Evolutionary conservation across 352 stramenopile genomes (phyloP), one percentile per base, ranked within the genome.

Genomic region (Thalassiosira oceanica): DNA sequence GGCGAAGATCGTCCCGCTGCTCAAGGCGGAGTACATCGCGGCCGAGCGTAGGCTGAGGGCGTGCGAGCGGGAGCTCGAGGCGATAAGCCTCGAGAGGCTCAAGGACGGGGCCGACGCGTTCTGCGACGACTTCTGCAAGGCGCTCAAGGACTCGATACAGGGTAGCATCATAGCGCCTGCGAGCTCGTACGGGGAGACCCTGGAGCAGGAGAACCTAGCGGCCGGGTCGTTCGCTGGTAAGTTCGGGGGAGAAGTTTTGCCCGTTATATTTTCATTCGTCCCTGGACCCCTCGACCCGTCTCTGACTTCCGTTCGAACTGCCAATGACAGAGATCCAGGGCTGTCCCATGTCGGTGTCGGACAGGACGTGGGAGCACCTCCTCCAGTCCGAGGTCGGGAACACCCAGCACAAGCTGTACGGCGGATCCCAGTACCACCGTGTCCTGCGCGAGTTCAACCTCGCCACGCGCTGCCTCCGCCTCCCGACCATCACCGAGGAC

Each of bases 351-450:
- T 74, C 74, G 52, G 74, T 87, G 8, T 80, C 74, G 15, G 74
- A 84, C 44, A 29, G 78, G 45, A 83, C 65, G 15, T 88, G 72
- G 68, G 75, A 89, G 10, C 49, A 68, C 36, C 52, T 83, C 2
- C 62, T 89, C 61, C 63, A 80, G 29, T 60, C 77, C 1, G 83
- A 92, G 36, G 86, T 94, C 13, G 88, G 86, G 26, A 89, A 93
- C 56, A 66, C 60, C 28, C 64, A 85, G 45, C 82, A 92, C 43
- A 79, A 73, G 44, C 68, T 94, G 0, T 94, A 92, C 53, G 88
- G 88, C 50, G 88, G 88, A 57, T 83, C 85, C 6, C 88, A 94
- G 70, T 94, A 94, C 64, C 86, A 93, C 55, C 73, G 88, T 39
- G 80, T 78, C 5, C 54, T 94, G 11, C 60, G 85, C 33, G 88